Evolutionary conservation across 2,329 filamentous ascomycete species (phyloP).

Genomic region (Monilinia fructicola): DNA sequence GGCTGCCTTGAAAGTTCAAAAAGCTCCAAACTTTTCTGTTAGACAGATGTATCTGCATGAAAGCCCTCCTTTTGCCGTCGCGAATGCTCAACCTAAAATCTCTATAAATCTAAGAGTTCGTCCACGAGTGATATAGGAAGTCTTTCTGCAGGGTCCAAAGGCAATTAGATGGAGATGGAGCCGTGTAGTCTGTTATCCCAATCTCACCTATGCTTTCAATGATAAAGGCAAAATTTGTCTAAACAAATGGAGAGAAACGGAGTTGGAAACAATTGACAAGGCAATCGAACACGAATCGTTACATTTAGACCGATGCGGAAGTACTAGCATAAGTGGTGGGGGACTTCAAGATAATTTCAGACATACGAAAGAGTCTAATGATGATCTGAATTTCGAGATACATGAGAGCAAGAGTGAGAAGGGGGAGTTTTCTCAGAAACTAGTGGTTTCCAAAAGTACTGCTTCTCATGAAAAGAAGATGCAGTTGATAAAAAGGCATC

Average conservation of each 20-base stretch:
- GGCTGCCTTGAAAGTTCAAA: neutral
- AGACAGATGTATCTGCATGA: neutral
- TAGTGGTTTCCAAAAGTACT: neutral
- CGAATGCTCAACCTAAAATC: neutral
- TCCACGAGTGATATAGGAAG: neutral
- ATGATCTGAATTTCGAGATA: neutral
- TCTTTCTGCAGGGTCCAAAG: neutral
- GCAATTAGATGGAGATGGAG: neutral
- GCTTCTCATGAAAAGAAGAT: no score
- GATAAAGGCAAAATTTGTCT: neutral
- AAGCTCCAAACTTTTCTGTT: neutral
- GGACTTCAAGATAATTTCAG: neutral
- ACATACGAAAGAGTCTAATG: neutral
- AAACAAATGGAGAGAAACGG: neutral
- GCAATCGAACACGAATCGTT: neutral
- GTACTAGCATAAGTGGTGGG: neutral
- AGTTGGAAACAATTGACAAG: neutral
- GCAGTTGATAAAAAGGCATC: neutral
- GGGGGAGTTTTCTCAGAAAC: neutral
- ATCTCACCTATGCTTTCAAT: neutral
- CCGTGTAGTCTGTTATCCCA: neutral
- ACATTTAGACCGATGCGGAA: neutral
- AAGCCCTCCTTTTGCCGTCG: neutral
- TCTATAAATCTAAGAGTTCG: neutral
- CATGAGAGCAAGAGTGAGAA: neutral